phyloP scores from a whole-genome alignment of 1,284 basidiomycete species.

The Ceratorhiza oryzae-sativae region DNA sequence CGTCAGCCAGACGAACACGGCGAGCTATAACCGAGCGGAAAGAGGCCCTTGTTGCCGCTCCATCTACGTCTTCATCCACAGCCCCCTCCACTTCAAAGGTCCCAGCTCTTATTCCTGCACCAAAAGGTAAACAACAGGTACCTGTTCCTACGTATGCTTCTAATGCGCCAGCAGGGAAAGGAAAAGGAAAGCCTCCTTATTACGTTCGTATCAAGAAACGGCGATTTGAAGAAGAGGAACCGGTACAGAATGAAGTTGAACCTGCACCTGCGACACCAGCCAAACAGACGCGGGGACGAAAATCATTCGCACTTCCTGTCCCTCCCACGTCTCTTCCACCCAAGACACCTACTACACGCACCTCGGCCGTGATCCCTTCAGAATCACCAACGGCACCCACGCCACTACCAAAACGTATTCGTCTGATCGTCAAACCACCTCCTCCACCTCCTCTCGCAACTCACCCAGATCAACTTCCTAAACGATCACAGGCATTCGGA shows the following conservation, averaged over 20 bases:
- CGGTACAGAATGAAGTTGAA: neutral
- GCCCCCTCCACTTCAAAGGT: neutral
- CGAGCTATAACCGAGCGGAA: conserved; percentile 64
- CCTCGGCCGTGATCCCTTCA: neutral
- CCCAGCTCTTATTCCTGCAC: conserved; percentile 39
- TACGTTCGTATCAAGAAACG: conserved; percentile 13
- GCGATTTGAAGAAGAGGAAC: neutral
- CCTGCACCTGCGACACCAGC: no score
- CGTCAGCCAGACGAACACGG: conserved; percentile 60
- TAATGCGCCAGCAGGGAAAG: neutral
- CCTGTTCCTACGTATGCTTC: neutral
- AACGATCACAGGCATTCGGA: neutral
- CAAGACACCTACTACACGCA: neutral
- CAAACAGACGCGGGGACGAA: conserved; percentile 11
- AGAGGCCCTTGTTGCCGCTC: conserved; percentile 50
- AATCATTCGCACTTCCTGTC: no score
- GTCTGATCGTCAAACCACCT: conserved; percentile 30
- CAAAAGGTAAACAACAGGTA: conserved; percentile 33
- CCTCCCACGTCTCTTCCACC: conserved; percentile 4
- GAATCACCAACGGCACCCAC: neutral
- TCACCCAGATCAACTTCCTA: conserved; percentile 23
- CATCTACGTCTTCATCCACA: no score
- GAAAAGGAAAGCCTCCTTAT: neutral
- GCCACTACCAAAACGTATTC: conserved; percentile 15
- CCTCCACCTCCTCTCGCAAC: conserved; percentile 17